Evolutionary conservation across 2,329 filamentous ascomycete genomes (phyloP).

Genomic region (Hortaea sp.): DNA sequence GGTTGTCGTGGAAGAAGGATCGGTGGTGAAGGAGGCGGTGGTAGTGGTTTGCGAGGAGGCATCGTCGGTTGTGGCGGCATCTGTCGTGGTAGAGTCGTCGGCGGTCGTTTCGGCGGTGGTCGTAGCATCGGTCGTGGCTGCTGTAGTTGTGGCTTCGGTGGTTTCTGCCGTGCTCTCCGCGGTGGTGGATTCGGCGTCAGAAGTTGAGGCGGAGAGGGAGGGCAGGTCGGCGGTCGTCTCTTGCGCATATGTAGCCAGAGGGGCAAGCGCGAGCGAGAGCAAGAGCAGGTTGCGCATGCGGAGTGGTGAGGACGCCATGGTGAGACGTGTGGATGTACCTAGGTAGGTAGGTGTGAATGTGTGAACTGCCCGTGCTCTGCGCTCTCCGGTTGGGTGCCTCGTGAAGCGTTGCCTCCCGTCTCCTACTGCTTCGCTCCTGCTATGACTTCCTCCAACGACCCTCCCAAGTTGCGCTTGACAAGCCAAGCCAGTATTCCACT

Average conservation of each 20-base stretch:
- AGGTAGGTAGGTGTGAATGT: background rate
- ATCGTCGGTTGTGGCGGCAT: conserved; percentile 1
- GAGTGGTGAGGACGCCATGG: conserved; percentile 5
- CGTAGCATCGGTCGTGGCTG: conserved; percentile 13
- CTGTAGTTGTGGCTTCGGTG: conserved; percentile 2
- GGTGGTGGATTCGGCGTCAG: conserved; percentile 9
- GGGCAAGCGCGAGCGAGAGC: conserved; percentile 9
- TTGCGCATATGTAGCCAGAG: conserved; percentile 4
- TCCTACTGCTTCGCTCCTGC: background rate
- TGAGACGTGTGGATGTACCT: background rate
- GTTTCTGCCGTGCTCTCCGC: conserved; percentile 5
- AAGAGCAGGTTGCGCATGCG: conserved; percentile 10
- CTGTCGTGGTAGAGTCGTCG: background rate
- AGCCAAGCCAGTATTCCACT: too few relatives aligned
- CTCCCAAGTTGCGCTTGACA: too few relatives aligned
- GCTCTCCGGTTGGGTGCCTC: background rate
- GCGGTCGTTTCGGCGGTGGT: conserved; percentile 9
- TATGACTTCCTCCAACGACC: too few relatives aligned
- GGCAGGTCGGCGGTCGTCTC: conserved; percentile 17
- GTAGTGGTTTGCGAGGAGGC: conserved; percentile 6
- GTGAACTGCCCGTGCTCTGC: background rate
- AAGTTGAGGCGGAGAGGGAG: conserved; percentile 17
- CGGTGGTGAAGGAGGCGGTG: conserved; percentile 7
- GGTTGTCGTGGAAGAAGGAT: conserved; percentile 15
- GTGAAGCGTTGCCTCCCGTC: background rate